Conservation (phyloP, 2,329 filamentous ascomycete species). For the Diaporthe sp. region DNA sequence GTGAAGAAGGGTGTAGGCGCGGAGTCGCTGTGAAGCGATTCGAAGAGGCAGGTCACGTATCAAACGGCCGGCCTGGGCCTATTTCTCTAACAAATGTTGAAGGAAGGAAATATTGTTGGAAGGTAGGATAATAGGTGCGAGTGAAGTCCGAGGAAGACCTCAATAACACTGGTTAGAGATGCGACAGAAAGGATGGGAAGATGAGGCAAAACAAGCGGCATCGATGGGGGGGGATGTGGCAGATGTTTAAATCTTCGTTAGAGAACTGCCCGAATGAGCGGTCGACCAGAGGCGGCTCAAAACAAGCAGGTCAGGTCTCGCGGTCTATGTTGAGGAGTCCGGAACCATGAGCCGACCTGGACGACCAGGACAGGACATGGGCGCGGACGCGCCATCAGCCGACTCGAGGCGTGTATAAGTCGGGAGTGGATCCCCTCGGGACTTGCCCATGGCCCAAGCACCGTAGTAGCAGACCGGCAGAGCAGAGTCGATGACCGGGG, state of each 20-base stretch:
- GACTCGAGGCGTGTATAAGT: conserved; percentile 33
- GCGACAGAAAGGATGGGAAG: conserved; percentile 29
- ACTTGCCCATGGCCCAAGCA: conserved; percentile 28
- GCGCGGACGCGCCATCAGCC: conserved; percentile 35
- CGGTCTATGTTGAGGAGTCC: conserved; percentile 29
- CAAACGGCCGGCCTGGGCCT: conserved; percentile 35
- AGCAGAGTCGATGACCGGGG: conserved; percentile 14
- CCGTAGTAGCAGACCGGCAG: conserved; percentile 17
- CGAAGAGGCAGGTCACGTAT: conserved; percentile 32
- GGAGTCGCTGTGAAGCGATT: conserved; percentile 32
- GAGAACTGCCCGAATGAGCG: conserved; percentile 33
- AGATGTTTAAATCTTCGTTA: conserved; percentile 36
- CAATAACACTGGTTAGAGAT: conserved; percentile 3
- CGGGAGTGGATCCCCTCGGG: conserved; percentile 30
- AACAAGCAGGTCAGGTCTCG: conserved; percentile 32
- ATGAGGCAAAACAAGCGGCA: conserved; percentile 28
- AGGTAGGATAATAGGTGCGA: conserved; percentile 6
- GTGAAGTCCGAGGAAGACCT: conserved; percentile 27
- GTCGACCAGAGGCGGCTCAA: conserved; percentile 32
- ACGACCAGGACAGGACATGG: conserved; percentile 29
- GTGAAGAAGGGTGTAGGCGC: background rate
- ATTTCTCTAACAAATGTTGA: conserved; percentile 26
- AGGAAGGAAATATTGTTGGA: conserved; percentile 20
- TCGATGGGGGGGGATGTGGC: conserved; percentile 29
- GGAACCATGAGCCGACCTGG: conserved; percentile 33